These are phyloP conservation scores for Raddia guianensis DNA, from an alignment of 176 grass and related monocot species.

Conservation along the genomic window DNA sequence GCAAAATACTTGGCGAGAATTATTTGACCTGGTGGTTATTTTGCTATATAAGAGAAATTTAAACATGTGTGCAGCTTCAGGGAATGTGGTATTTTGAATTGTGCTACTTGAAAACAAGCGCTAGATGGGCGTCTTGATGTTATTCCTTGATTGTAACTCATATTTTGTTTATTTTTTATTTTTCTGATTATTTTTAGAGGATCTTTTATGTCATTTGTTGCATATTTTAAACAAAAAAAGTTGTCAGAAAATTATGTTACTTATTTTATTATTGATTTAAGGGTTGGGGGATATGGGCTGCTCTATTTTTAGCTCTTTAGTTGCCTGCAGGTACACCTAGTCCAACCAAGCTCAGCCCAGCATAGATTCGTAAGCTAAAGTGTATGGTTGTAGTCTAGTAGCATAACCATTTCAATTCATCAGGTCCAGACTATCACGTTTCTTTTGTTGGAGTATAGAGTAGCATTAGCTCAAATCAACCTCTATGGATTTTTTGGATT, in stretches of 20 bases:
- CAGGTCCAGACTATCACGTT: background rate
- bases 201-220: conserved; percentile 13
- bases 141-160: conserved; percentile 9
- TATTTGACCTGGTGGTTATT: conserved; percentile 23
- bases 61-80: conserved; percentile 18
- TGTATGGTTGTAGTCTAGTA: background rate
- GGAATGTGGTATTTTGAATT: background rate
- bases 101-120: background rate
- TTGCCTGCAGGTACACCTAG: background rate
- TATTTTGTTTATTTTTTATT: background rate
- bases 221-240: background rate
- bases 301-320: conserved; percentile 9
- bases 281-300: background rate
- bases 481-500: background rate
- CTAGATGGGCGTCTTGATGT: background rate
- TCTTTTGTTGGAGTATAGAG: background rate
- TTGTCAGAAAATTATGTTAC: background rate
- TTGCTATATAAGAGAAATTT: background rate
- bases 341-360: background rate
- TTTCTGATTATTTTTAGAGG: background rate
- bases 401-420: conserved; percentile 8
- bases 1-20: conserved; percentile 30
- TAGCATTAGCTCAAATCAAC: background rate
- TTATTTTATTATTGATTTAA: background rate
- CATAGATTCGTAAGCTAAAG: background rate